Conservation (phyloP, 345 rosid species). For the Angophora floribunda region DNA sequence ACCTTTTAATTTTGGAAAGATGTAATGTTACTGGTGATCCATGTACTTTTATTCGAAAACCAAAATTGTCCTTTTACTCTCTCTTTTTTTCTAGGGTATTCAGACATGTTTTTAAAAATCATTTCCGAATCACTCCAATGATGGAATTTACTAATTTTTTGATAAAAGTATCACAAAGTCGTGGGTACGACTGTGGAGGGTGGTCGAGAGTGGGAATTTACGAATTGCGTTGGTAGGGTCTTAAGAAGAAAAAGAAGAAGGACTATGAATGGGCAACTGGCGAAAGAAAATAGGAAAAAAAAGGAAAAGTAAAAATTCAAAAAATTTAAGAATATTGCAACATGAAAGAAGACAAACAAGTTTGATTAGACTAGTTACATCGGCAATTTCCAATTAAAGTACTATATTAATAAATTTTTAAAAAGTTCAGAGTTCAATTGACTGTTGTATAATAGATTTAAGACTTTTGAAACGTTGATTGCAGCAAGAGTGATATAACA, state of each 20-base stretch:
- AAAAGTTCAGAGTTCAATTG: fast-evolving
- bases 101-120: background rate
- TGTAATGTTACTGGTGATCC: background rate
- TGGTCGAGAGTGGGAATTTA: background rate
- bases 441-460: background rate
- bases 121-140: fast-evolving
- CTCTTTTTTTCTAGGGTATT: background rate
- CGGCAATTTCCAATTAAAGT: background rate
- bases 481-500: background rate
- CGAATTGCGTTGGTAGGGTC: background rate
- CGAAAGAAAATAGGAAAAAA: background rate
- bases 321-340: background rate
- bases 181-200: background rate
- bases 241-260: background rate
- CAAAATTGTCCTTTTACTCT: background rate
- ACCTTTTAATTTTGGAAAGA: background rate
- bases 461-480: background rate
- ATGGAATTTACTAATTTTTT: background rate
- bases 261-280: fast-evolving
- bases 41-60: background rate
- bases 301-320: background rate
- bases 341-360: fast-evolving
- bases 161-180: background rate
- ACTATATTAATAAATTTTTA: no score
- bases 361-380: fast-evolving